Conservation (phyloP, 78 protist species). For the Paratrimastix pyriformis region DNA sequence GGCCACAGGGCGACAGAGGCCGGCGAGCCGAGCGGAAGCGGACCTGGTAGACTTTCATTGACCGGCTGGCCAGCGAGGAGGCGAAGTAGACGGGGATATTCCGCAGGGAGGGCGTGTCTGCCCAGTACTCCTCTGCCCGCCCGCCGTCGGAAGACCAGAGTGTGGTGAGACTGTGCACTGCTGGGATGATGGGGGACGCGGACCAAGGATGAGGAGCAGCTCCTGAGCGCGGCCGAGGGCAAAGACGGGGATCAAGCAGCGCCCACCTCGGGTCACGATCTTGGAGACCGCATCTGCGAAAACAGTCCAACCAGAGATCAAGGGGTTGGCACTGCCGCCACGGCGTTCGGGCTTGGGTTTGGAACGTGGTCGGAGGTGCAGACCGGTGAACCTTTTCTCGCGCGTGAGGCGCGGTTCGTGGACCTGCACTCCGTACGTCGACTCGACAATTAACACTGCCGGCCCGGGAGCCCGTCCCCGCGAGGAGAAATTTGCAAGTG, state of each 20-base stretch:
- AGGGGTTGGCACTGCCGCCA: too few species aligned
- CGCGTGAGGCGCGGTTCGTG: constrained; percentile 74
- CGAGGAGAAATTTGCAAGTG: too few species aligned
- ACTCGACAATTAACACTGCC: constrained; percentile 77
- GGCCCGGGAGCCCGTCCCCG: too few species aligned
- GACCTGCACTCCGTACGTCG: constrained; percentile 74
- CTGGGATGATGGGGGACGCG: not conserved
- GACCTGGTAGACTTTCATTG: constrained; percentile 74
- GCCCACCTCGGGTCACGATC: constrained; percentile 58
- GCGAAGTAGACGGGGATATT: constrained; percentile 77
- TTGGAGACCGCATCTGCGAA: constrained; percentile 26
- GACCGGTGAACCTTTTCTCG: constrained; percentile 58
- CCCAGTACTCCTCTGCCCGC: constrained; percentile 28
- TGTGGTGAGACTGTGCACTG: not conserved
- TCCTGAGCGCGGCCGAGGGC: constrained; percentile 93
- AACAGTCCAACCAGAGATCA: not conserved
- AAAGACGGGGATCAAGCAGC: constrained; percentile 85
- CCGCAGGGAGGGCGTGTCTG: constrained; percentile 54
- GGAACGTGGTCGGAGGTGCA: too few species aligned
- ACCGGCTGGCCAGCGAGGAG: constrained; percentile 62
- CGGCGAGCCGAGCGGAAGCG: too few species aligned
- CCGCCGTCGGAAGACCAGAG: not conserved
- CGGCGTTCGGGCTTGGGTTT: too few species aligned
- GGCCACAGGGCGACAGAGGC: too few species aligned
- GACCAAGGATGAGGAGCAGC: constrained; percentile 69